Evolutionary conservation across 148 eudicot species (phyloP).

Genomic region (Diospyros kaki): DNA sequence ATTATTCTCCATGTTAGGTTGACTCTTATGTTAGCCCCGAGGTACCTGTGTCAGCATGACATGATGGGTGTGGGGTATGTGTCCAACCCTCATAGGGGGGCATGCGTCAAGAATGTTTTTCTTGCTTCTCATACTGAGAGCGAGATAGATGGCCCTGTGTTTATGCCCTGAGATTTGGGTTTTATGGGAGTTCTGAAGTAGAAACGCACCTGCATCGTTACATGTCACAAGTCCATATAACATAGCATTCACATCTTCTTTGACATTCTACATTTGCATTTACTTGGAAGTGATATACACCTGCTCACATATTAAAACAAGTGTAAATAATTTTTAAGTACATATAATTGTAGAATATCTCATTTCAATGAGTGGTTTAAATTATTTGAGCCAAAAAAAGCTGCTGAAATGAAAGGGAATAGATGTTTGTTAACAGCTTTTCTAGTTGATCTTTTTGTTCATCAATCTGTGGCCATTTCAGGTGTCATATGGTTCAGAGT

Average conservation of each 20-base stretch:
- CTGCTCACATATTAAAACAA: no score
- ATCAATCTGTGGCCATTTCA: constrained; percentile 19
- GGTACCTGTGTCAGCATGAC: neutral
- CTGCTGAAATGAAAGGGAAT: neutral
- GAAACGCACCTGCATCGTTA: neutral
- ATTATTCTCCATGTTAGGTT: neutral
- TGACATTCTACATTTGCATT: no score
- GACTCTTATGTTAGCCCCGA: neutral
- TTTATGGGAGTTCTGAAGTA: neutral
- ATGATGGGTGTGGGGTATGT: neutral
- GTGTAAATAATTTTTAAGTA: neutral
- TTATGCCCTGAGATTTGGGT: neutral
- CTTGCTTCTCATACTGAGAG: neutral
- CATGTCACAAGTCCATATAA: neutral
- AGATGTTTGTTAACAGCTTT: neutral
- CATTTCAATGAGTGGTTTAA: neutral
- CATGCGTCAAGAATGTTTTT: neutral
- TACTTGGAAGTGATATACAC: no score
- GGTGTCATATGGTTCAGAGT: constrained; percentile 97
- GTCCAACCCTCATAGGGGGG: neutral
- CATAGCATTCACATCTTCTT: neutral
- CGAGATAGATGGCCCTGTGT: neutral
- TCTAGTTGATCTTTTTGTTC: constrained; percentile 5
- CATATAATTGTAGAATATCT: neutral
- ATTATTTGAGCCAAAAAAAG: neutral